These are phyloP conservation scores for Boletus tomentosulus DNA, from an alignment of 768 basidiomycete genomes.

Conservation along the genomic window DNA sequence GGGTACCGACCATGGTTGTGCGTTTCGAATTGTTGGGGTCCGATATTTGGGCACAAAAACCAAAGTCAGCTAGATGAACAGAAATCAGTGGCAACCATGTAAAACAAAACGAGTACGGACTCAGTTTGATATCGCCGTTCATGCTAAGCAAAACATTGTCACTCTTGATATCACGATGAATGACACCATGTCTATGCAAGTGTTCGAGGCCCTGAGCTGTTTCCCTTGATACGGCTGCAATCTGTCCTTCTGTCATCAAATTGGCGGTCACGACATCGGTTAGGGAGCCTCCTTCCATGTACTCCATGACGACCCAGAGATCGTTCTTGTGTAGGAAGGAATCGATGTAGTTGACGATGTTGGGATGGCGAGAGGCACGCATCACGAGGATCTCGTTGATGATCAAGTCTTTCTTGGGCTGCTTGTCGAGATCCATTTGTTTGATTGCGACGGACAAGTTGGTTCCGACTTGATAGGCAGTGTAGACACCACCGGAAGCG, in stretches of 20 bases:
- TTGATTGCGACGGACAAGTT: slow-evolving; percentile 97
- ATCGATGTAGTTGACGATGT: slow-evolving; percentile 99
- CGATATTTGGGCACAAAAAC: slow-evolving; percentile 97
- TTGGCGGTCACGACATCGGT: slow-evolving; percentile 90
- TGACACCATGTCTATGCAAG: slow-evolving; percentile 93
- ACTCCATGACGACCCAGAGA: slow-evolving; percentile 99
- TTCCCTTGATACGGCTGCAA: slow-evolving; percentile 93
- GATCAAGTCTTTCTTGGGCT: slow-evolving; percentile 98
- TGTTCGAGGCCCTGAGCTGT: slow-evolving; percentile 92
- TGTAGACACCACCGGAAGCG: slow-evolving; percentile 97
- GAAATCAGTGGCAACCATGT: background rate
- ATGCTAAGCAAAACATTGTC: slow-evolving; percentile 93
- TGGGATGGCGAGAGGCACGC: slow-evolving; percentile 95
- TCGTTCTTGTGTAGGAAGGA: slow-evolving; percentile 98
- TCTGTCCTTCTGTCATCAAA: slow-evolving; percentile 97
- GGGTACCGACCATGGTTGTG: slow-evolving; percentile 97
- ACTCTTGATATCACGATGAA: slow-evolving; percentile 98
- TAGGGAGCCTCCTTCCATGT: slow-evolving; percentile 94
- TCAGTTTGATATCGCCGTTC: slow-evolving; percentile 96
- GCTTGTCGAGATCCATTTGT: slow-evolving; percentile 99
- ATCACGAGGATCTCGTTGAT: slow-evolving; percentile 99
- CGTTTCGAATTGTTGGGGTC: slow-evolving; percentile 86
- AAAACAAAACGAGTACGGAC: slow-evolving; percentile 49
- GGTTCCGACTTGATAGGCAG: slow-evolving; percentile 95
- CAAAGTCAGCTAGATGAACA: slow-evolving; percentile 76